A percentile compares a stretch with the other conserved stretches of the same genome.
Evolutionary conservation across 495 filamentous ascomycete species (phyloP).

Genomic region (Talaromyces proteolyticus): DNA sequence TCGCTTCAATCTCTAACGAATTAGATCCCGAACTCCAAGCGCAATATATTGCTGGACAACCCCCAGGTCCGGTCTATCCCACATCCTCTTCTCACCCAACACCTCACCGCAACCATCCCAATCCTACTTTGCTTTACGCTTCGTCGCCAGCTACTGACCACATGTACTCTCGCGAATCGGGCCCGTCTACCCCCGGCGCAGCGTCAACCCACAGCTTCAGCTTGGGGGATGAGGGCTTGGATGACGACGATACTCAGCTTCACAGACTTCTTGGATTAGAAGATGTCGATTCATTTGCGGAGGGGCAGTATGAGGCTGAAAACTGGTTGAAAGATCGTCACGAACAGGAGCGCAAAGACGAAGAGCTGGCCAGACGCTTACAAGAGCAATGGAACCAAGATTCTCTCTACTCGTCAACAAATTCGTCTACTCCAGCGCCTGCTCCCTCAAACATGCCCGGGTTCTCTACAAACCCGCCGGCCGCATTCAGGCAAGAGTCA

Average conservation of each 20-base stretch:
- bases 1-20: too few species aligned
- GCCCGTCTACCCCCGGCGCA: too few species aligned
- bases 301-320: conserved; percentile 19
- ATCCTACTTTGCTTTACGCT: too few species aligned
- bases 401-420: conserved; percentile 6
- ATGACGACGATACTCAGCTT: not conserved
- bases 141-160: too few species aligned
- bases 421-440: not conserved
- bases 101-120: too few species aligned
- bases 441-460: not conserved
- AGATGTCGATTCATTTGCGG: not conserved
- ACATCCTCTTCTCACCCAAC: too few species aligned
- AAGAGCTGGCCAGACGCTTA: conserved; percentile 39
- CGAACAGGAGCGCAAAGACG: conserved; percentile 40
- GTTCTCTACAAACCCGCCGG: too few species aligned
- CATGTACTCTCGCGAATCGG: too few species aligned
- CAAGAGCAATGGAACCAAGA: conserved; percentile 15
- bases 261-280: not conserved
- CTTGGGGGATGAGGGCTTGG: not conserved
- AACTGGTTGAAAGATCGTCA: conserved; percentile 22
- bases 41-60: not conserved
- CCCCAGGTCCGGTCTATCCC: too few species aligned
- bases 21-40: not conserved
- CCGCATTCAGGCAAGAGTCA: too few species aligned
- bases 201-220: too few species aligned